Conservation (phyloP, 352 stramenopile genomes). For the Peronosclerospora sorghi region DNA sequence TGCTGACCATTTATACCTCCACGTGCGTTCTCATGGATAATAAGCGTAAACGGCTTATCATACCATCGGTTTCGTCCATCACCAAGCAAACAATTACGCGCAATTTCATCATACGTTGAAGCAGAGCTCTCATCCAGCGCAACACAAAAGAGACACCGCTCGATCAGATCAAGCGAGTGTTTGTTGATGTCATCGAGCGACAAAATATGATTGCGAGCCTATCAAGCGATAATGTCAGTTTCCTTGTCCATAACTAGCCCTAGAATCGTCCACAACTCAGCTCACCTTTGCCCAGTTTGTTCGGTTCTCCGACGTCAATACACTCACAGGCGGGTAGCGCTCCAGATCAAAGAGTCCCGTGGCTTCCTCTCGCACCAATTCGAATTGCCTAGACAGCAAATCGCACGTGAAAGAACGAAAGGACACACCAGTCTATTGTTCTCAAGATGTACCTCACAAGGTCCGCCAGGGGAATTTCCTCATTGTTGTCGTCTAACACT, state of each 20-base stretch:
- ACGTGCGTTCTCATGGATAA: constrained; percentile 94
- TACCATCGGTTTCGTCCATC: constrained; percentile 95
- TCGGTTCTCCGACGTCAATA: constrained; percentile 91
- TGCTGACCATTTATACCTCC: constrained; percentile 93
- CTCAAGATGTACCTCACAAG: constrained; percentile 59
- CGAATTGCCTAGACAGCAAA: constrained; percentile 47
- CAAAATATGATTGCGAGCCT: constrained; percentile 74
- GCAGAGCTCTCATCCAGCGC: constrained; percentile 85
- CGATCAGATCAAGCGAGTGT: constrained; percentile 86
- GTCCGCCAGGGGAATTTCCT: constrained; percentile 60
- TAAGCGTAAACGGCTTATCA: constrained; percentile 96
- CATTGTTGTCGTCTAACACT: constrained; percentile 64
- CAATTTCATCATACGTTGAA: constrained; percentile 76
- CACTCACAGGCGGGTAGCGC: constrained; percentile 83
- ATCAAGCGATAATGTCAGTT: not conserved
- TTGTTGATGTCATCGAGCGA: constrained; percentile 81
- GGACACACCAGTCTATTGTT: no score
- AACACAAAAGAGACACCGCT: constrained; percentile 90
- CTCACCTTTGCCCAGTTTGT: constrained; percentile 89
- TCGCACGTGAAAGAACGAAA: not conserved
- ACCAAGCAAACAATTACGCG: constrained; percentile 72
- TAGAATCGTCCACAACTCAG: no score
- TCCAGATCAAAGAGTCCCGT: constrained; percentile 80
- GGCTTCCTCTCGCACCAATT: constrained; percentile 75
- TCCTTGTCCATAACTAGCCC: no score